Percentiles rank a stretch among this genome's conserved stretches.
Conservation (phyloP, 148 eudicot species). For the Nepenthes mirabilis region DNA sequence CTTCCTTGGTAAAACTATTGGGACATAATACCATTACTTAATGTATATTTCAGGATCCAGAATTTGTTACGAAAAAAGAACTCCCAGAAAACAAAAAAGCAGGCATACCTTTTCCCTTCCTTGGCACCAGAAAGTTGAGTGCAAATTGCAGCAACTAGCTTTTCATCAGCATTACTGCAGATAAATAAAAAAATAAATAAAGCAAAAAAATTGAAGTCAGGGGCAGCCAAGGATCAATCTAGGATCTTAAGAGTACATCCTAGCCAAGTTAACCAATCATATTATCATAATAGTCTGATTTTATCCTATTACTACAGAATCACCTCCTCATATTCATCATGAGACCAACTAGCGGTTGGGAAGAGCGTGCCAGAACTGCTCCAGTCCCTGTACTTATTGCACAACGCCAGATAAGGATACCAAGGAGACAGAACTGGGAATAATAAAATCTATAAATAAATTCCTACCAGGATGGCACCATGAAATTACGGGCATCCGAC, state of each 20-base stretch:
- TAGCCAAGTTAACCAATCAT: not conserved
- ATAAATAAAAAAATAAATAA: not conserved
- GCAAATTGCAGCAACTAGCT: constrained; percentile 88
- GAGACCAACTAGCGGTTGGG: constrained; percentile 96
- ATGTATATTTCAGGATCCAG: not conserved
- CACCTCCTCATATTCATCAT: constrained; percentile 99
- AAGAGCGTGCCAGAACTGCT: constrained; percentile 96
- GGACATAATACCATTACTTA: no score
- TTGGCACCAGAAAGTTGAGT: constrained; percentile 36
- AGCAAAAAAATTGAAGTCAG: not conserved
- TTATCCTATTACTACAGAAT: not conserved
- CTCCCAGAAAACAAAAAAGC: not conserved
- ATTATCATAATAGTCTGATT: not conserved
- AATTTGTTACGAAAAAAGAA: not conserved
- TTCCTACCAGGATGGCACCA: constrained; percentile 78
- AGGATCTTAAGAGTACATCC: not conserved
- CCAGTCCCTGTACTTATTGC: constrained; percentile 44
- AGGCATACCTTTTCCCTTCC: constrained; percentile 41
- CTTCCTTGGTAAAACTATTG: no score
- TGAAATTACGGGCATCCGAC: constrained; percentile 77
- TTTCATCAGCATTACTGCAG: constrained; percentile 93
- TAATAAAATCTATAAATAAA: constrained; percentile 2
- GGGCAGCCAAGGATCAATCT: not conserved
- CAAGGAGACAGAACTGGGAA: constrained; percentile 1
- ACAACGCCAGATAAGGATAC: not conserved